Base-by-base conservation (phyloP, 2,329 filamentous ascomycete genomes). In the Apiospora koreana region DNA sequence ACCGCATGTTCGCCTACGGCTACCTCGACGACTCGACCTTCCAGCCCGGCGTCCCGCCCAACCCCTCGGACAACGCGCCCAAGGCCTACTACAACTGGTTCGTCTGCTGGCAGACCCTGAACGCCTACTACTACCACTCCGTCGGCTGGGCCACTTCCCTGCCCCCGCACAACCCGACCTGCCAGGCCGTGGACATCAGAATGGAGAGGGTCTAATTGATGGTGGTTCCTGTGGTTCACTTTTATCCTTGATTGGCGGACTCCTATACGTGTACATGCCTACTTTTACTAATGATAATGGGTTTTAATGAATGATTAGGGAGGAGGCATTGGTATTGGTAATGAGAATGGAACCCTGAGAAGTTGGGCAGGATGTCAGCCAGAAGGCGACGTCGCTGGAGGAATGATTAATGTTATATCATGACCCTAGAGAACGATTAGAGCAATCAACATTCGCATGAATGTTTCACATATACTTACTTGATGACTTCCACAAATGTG, bases 131-230 rank as follows among this genome's bases (percentile, higher is more conserved):
- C 73, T 81, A 81, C 72, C 75, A 80, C 28, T 75, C 78, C 2
- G 70, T 82, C 10, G 79, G 73, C 21, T 82, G 80, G 79, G 72
- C 76, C 5, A 75, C 75, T 12, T 54, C 69, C 9, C 70, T 72
- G 3, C 68, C 73, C 18, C 79, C 80, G n/a, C 76, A 76, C 72
- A 81, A 82, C 73, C 80, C 80, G 42, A 81, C 79, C 12, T 82
- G 80, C 71, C 73, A 77, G 70, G 65, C 76, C 2, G 79, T 81
- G 50, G 74, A 75, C n/a, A 77, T 82, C 71, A 75, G 16, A 21
- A 45, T 38, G 43, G 66, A 54, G 43, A 16, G 41, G 66, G 1
- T 50, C 9, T 68, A 54, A 16, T 66, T 1, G 25, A n/a, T 10
- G 21, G 1, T 31, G 38, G 35, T 42, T 9, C 16, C 2, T n/a